Base-by-base conservation (phyloP, 192 early-diverging fungal genomes). In the Rhizoclosmatium sp. region DNA sequence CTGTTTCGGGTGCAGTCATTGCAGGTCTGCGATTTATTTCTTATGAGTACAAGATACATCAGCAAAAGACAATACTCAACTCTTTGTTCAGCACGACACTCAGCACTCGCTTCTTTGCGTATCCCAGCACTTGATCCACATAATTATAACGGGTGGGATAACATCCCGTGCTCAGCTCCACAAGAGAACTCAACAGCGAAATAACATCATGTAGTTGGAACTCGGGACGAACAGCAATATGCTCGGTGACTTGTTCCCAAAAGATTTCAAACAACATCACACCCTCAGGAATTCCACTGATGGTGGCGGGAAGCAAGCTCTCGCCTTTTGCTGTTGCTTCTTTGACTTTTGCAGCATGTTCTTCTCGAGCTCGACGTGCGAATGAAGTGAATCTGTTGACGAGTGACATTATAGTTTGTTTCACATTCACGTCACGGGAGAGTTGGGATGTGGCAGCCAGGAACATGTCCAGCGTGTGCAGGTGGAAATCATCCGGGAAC, bases 401-500 rank as follows among this genome's bases (percentile, higher is more conserved):
- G 41, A 99, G 85, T 12, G 93, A 92, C 78, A 99, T 97, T 41
- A 99, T 95, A 76, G 98, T 98, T 70, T 93, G 92, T 78, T 99
- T 99, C 42, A 99, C 93, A 83, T 97, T 98, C 56, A 99, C 97
- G 76, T 93, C 93, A 9, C 93, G 94, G 42, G 96, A 92, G 31
- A 99, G 86, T 81, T 94, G 93, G 7, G 95, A 96, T 7, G 95
- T 96, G 12, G 96, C 95, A 3, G 94, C 92, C 62, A 99, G 88
- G 75, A 98, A 93, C 56, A 92, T 88, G 21, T 94, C 94, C 51
- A 99, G 88, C 2, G 95, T 95, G 46, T 93, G 90, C 47, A 99
- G 82, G 75, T 99, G 98, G 84, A 97, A 99, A 72, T 98, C 97
- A 76, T 99, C 98, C 51, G 91, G 95, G 76, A 99, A 99, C 10